Evolutionary conservation across 768 basidiomycete species (phyloP).

Genomic region (Lactarius trivialis): DNA sequence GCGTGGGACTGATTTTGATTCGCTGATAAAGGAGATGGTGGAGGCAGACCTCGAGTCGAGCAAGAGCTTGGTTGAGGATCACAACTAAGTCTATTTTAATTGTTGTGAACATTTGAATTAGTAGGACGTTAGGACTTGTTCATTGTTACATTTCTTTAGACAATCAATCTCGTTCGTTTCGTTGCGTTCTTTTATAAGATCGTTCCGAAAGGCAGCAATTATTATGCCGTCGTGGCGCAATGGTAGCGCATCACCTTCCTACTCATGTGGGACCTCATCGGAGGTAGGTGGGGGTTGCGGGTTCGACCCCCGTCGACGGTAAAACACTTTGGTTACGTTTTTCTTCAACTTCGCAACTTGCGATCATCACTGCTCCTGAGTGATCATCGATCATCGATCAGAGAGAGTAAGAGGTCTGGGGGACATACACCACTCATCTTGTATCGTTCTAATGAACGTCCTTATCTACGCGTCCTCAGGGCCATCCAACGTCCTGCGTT

Average conservation of each 20-base stretch:
- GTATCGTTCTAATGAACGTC: conserved; percentile 54
- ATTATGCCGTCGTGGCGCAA: conserved; percentile 31
- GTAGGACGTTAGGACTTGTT: not conserved
- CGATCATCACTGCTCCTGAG: too few species aligned
- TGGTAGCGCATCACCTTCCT: conserved; percentile 34
- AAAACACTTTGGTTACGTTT: not conserved
- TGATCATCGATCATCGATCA: too few species aligned
- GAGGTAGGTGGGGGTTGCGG: conserved; percentile 31
- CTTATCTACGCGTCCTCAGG: conserved; percentile 52
- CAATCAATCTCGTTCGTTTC: too few species aligned
- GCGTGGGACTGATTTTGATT: conserved; percentile 74
- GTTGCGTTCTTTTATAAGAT: not conserved
- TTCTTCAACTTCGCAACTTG: not conserved
- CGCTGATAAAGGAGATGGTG: conserved; percentile 91
- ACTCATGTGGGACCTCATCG: conserved; percentile 1
- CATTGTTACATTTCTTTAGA: not conserved
- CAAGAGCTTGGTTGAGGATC: conserved; percentile 71
- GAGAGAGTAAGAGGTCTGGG: too few species aligned
- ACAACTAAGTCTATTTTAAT: conserved; percentile 46
- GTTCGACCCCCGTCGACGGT: conserved; percentile 33
- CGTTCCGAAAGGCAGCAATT: not conserved
- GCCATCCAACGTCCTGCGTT: conserved; percentile 35
- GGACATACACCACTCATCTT: too few species aligned
- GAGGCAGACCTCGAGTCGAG: conserved; percentile 70
- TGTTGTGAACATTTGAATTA: not conserved